Evolutionary conservation across 1,284 basidiomycete genomes (phyloP).

Genomic region (Ustilago lituana): DNA sequence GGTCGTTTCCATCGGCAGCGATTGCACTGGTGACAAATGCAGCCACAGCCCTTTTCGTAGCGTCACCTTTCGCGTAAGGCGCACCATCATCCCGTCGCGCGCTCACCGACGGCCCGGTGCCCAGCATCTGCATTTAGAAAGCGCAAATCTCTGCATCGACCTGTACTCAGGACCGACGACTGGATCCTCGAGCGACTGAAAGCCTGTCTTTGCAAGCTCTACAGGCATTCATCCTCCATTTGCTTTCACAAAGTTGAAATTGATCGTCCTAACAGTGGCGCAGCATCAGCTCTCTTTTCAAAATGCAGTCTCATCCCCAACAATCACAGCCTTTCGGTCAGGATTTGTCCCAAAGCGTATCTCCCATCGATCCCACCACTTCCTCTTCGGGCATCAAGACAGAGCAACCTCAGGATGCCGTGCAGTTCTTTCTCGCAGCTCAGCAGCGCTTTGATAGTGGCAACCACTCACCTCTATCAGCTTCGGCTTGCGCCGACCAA

Average conservation of each 20-base stretch:
- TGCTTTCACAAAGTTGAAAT: no score
- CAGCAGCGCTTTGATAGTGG: conserved; percentile 30
- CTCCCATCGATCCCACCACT: conserved; percentile 5
- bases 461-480: conserved; percentile 32
- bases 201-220: no score
- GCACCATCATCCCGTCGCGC: conserved; percentile 4
- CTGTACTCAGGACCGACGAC: no score
- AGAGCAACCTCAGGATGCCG: conserved; percentile 24
- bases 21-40: conserved; percentile 23
- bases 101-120: no score
- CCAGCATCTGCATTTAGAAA: no score
- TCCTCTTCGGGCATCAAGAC: conserved; percentile 6
- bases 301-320: conserved; percentile 29
- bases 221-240: no score
- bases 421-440: conserved; percentile 20
- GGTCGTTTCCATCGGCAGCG: conserved; percentile 2
- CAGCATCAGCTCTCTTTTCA: not conserved
- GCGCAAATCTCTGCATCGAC: no score
- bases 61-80: conserved; percentile 14
- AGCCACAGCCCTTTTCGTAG: conserved; percentile 10
- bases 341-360: conserved; percentile 2
- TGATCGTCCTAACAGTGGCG: not conserved
- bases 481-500: conserved; percentile 22
- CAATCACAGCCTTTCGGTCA: conserved; percentile 8
- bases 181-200: not conserved